Conservation (phyloP, 495 filamentous ascomycete genomes). For the Talaromyces trachyspermus region DNA sequence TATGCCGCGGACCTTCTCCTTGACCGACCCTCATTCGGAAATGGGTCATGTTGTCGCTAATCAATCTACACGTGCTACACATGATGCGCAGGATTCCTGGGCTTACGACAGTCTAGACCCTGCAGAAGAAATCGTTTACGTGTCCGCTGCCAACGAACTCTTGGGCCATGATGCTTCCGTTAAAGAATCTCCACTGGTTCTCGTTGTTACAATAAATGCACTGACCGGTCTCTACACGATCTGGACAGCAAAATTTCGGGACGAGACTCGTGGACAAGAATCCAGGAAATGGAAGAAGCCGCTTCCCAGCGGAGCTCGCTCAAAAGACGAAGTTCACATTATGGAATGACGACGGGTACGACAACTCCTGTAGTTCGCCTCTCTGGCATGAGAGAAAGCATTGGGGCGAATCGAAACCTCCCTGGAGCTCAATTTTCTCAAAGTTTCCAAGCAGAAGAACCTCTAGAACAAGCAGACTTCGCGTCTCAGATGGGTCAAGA, state of each 20-base stretch:
- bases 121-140: slow-evolving; percentile 73
- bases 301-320: slow-evolving; percentile 43
- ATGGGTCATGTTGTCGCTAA: slow-evolving; percentile 72
- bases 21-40: slow-evolving; percentile 82
- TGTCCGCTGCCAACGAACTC: slow-evolving; percentile 54
- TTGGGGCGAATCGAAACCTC: slow-evolving; percentile 38
- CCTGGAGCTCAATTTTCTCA: slow-evolving; percentile 30
- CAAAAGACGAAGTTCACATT: slow-evolving; percentile 80
- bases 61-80: slow-evolving; percentile 22
- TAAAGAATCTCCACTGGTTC: slow-evolving; percentile 44
- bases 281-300: slow-evolving; percentile 33
- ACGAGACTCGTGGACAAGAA: slow-evolving; percentile 45
- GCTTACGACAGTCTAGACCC: slow-evolving; percentile 51
- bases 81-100: slow-evolving; percentile 17
- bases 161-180: slow-evolving; percentile 12
- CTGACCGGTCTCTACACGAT: slow-evolving; percentile 66
- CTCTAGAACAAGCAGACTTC: slow-evolving; percentile 49
- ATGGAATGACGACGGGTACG: slow-evolving; percentile 67
- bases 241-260: slow-evolving; percentile 67
- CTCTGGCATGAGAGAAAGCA: slow-evolving; percentile 46
- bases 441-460: slow-evolving; percentile 27
- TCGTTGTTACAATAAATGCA: slow-evolving; percentile 76
- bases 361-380: slow-evolving; percentile 63
- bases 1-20: slow-evolving; percentile 72
- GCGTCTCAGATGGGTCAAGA: slow-evolving; percentile 73